Conservation (phyloP, 2,329 filamentous ascomycete species). For the Dactylonectria estremocensis region DNA sequence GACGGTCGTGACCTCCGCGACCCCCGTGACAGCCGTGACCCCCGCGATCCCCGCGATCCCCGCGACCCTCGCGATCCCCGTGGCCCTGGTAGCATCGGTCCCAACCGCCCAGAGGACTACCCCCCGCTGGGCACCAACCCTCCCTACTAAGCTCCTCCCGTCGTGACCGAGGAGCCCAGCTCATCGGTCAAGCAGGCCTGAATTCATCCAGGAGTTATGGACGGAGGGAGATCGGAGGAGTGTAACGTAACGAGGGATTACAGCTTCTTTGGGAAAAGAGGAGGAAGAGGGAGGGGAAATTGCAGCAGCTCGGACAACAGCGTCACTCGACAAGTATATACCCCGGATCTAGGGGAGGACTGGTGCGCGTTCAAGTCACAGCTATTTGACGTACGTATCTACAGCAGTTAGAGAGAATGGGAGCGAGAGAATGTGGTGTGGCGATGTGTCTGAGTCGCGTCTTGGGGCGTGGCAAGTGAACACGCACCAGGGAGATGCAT, state of each 20-base stretch:
- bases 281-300: conserved; percentile 30
- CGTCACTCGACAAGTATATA: conserved; percentile 50
- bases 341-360: conserved; percentile 43
- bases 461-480: conserved; percentile 19
- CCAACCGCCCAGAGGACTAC: conserved; percentile 65
- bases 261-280: conserved; percentile 14
- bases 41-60: conserved; percentile 16
- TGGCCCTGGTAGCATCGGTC: conserved; percentile 60
- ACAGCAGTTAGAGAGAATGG: conserved; percentile 35
- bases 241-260: conserved; percentile 1
- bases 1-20: conserved; percentile 59
- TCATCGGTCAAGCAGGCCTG: conserved; percentile 31
- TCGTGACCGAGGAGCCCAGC: conserved; percentile 32
- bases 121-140: conserved; percentile 65
- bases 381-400: conserved; percentile 46
- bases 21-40: conserved; percentile 54
- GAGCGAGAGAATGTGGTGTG: conserved; percentile 30
- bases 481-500: conserved; percentile 22
- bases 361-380: conserved; percentile 41
- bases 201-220: conserved; percentile 22
- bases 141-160: conserved; percentile 58
- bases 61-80: conserved; percentile 55
- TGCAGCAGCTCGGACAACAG: conserved; percentile 43
- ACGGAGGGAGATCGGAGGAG: conserved; percentile 26
- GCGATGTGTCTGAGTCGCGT: conserved; percentile 24